phyloP scores from a whole-genome alignment of 2,329 filamentous ascomycete species.

The Lachnellula occidentalis region DNA sequence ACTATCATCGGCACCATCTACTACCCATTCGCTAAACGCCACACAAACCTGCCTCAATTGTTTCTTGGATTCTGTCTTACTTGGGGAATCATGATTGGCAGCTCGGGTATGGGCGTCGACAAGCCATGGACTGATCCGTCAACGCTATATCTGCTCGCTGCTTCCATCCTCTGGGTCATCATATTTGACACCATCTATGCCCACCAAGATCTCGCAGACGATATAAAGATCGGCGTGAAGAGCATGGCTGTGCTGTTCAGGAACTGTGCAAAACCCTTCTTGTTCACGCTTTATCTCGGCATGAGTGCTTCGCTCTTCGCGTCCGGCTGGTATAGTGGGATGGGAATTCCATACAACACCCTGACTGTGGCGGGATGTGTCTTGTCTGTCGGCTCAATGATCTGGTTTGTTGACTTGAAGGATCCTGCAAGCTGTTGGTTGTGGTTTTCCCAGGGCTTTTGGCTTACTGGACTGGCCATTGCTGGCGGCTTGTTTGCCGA shows the following conservation, averaged over 20 bases:
- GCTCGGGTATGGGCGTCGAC: background rate
- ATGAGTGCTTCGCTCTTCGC: background rate
- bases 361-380: background rate
- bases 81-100: background rate
- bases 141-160: background rate
- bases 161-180: background rate
- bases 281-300: background rate
- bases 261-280: background rate
- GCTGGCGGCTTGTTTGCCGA: background rate
- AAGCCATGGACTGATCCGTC: background rate
- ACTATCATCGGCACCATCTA: background rate
- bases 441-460: background rate
- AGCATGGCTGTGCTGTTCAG: background rate
- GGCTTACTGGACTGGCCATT: background rate
- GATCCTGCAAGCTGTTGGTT: background rate
- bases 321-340: background rate
- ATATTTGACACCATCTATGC: background rate
- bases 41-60: background rate
- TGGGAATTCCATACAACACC: background rate
- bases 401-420: background rate
- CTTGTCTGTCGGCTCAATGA: background rate
- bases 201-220: background rate
- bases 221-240: background rate
- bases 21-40: background rate
- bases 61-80: background rate